Base-by-base conservation (phyloP, 352 stramenopile genomes). In the Saprolegnia diclina region DNA sequence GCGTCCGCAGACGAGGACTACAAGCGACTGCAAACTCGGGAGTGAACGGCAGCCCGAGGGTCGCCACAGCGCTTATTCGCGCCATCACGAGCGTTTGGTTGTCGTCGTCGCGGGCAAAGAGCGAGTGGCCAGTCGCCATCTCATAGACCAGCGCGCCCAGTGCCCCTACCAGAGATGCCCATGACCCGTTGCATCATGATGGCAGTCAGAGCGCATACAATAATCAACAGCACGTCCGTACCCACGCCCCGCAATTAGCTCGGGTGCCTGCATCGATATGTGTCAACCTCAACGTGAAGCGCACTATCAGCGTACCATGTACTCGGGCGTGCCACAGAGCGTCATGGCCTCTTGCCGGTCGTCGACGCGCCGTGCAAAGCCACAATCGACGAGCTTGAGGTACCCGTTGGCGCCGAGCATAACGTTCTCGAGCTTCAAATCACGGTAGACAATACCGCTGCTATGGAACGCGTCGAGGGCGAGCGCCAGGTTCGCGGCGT, bases 361-460 rank as follows among this genome's bases (percentile, higher is more conserved):
- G n/a, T n/a, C 11, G 32, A 85, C 72, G 52, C 91, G 79, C 75
- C 94, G 95, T 16, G 86, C 94, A 54, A 95, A 91, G 35, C 89
- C 89, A 57, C 95, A 94, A 71, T 96, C 89, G 46, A 94, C 83
- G 26, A 96, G 75, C 7, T 87, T 86, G 64, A 95, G 89, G 71
- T 95, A 89, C 11, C 89, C 89, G 7, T 75, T 82, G 68, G 84
- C 80, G 72, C 95, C 89, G 13, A 96, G 77, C 83, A 96, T 89
- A 48, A 94, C 89, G 72, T 95, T 95, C 68, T 94, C 87, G 0
- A 86, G 82, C 71, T 95, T 95, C 42, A 95, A 72, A 65, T 95
- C 87, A 56, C 87, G 86, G 75, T 95, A 92, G 50, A 93, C 87
- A 62, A 94, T 91, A 54, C 80, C 81, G 42, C 92, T 85, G 38